Evolutionary conservation across 2,329 filamentous ascomycete genomes (phyloP), one percentile per base, ranked within the genome.

Genomic region (Penicillium sp.): DNA sequence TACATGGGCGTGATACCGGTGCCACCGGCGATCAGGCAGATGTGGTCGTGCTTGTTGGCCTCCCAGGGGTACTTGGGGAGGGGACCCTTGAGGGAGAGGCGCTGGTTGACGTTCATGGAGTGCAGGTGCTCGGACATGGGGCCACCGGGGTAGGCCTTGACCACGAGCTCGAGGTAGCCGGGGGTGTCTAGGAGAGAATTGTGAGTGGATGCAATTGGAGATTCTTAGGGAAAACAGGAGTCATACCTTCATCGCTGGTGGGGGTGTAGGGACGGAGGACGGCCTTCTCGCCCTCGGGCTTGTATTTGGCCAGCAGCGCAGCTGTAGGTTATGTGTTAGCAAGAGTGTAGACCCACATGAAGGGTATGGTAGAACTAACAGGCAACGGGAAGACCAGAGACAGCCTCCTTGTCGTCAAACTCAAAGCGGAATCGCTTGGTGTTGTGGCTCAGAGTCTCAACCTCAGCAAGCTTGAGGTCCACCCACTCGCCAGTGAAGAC

Each of bases 1-100:
- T 91, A 98, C 94, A 98, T 97, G 70, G 95, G 95, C 12, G 95
- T 95, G 79, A 99, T 96, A 64, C 95, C 95, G 8, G 95, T 97
- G 68, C 95, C 95, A 72, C 95, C 95, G n/a, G 94, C 92, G 66
- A 99, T 79, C 71, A 83, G 68, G 56, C 74, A 77, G 68, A 83
- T 76, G 83, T 98, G 93, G 64, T 91, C 83, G 83, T 97, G 93
- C 87, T 97, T 97, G 86, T 98, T 98, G 70, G 89, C 75, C 57
- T 87, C 76, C 93, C 93, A 98, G 35, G 87, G 80, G 80, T 97
- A 98, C 82, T 99, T 99, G 73, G 92, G 91, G 42, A 99, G 88
- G 2, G 95, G 95, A 19, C 95, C 95, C 86, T 99, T 98, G 83
- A 99, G 88, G 65, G 94, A 89, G 59, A 99, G 88, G 17, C 85